These are phyloP conservation scores for Tulasnella sp. DNA, from an alignment of 768 basidiomycete genomes.

Conservation along the genomic window DNA sequence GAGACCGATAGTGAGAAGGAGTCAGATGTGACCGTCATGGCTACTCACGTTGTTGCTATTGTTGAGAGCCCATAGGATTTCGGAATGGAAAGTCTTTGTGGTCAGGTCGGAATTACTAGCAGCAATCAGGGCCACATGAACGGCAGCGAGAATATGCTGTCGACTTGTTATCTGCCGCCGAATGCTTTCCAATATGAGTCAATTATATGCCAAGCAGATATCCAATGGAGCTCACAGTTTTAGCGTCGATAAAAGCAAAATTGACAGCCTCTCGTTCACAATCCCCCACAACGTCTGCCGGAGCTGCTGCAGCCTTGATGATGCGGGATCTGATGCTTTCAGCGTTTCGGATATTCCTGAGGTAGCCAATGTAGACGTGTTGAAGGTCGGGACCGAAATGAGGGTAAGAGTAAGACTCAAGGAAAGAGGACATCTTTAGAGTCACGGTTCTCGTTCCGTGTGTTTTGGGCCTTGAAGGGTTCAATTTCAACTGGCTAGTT, in stretches of 20 bases:
- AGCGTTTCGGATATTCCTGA: conserved; percentile 53
- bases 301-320: conserved; percentile 49
- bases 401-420: conserved; percentile 47
- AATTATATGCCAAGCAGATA: neutral
- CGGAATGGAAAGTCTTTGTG: conserved; percentile 83
- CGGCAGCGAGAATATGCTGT: conserved; percentile 70
- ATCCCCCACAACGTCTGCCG: conserved; percentile 47
- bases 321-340: conserved; percentile 50
- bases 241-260: conserved; percentile 83
- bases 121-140: conserved; percentile 69
- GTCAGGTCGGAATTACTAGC: conserved; percentile 45
- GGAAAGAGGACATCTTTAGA: too few relatives aligned
- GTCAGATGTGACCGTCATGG: neutral
- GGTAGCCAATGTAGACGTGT: conserved; percentile 48
- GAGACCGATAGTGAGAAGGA: neutral
- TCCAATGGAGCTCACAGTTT: conserved; percentile 43
- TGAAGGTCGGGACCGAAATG: conserved; percentile 33
- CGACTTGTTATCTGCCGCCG: conserved; percentile 59
- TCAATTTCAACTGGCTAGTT: too few relatives aligned
- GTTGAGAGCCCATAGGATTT: conserved; percentile 76
- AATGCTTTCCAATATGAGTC: neutral
- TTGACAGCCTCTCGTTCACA: conserved; percentile 64
- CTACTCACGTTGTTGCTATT: conserved; percentile 68
- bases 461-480: too few relatives aligned
- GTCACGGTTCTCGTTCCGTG: too few relatives aligned